Evolutionary conservation across 2,329 filamentous ascomycete species (phyloP).

Genomic region (Cordyceps pruinosa): DNA sequence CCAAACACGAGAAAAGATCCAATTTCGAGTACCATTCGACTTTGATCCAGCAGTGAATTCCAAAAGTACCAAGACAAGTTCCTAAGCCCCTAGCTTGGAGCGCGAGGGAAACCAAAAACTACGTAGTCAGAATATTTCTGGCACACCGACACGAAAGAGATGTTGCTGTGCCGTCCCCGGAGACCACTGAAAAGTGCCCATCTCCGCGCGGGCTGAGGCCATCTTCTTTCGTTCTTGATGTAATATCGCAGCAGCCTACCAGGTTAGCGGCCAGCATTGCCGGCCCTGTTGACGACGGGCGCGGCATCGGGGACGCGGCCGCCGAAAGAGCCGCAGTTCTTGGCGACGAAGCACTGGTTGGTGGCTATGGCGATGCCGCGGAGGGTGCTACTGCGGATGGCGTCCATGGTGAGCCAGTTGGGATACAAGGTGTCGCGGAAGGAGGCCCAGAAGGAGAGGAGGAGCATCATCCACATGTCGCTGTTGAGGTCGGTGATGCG

Average conservation of each 20-base stretch:
- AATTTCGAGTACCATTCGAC: too few relatives aligned
- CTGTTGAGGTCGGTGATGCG: slow-evolving; percentile 15
- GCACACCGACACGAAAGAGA: neutral
- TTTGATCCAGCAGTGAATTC: too few relatives aligned
- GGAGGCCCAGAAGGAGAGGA: slow-evolving; percentile 19
- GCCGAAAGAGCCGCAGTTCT: slow-evolving; percentile 19
- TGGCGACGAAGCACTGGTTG: slow-evolving; percentile 25
- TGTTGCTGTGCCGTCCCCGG: neutral
- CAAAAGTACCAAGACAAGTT: too few relatives aligned
- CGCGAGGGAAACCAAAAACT: too few relatives aligned
- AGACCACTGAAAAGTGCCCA: neutral
- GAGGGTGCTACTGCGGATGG: slow-evolving; percentile 19
- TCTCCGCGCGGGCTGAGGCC: neutral
- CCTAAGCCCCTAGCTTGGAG: too few relatives aligned
- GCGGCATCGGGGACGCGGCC: slow-evolving; percentile 16
- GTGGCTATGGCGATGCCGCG: slow-evolving; percentile 22
- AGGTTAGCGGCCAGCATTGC: neutral
- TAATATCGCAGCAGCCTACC: neutral
- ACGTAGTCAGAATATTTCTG: too few relatives aligned
- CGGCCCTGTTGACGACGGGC: too few relatives aligned
- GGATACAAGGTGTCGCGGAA: slow-evolving; percentile 22
- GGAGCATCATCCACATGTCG: slow-evolving; percentile 19
- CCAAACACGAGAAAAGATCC: too few relatives aligned
- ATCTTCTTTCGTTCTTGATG: neutral
- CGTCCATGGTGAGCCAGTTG: slow-evolving; percentile 28